Percentiles rank a stretch among this genome's conserved stretches.
Conservation (phyloP, 1,284 basidiomycete species). For the Microbotryum silenes-acaulis region DNA sequence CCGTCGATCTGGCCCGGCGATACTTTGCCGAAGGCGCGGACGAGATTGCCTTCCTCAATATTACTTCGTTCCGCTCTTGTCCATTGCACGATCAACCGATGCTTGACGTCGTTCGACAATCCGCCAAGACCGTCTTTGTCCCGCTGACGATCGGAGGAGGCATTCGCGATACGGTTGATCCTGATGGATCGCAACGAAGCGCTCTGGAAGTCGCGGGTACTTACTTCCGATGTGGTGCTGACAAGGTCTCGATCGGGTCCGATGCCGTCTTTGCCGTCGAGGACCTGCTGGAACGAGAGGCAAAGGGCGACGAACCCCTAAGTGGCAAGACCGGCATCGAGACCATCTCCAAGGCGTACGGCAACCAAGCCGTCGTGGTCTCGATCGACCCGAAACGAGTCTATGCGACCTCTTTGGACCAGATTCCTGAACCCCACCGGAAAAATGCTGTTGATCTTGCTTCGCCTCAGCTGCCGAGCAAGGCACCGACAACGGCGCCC, state of each 20-base stretch:
- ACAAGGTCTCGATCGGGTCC: constrained; percentile 94
- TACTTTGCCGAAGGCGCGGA: constrained; percentile 91
- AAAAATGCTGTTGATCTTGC: constrained; percentile 62
- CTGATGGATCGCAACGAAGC: constrained; percentile 76
- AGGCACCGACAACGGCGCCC: constrained; percentile 16
- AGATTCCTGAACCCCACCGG: constrained; percentile 52
- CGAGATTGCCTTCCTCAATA: constrained; percentile 95
- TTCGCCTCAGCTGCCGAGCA: constrained; percentile 40
- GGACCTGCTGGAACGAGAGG: constrained; percentile 49
- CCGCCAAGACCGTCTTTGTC: constrained; percentile 86
- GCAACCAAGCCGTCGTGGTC: constrained; percentile 95
- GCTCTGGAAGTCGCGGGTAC: constrained; percentile 91
- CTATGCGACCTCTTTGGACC: constrained; percentile 59
- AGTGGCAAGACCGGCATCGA: constrained; percentile 68
- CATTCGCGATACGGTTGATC: constrained; percentile 92
- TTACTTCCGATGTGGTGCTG: constrained; percentile 95
- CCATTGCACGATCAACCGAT: constrained; percentile 95
- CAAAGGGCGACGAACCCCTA: constrained; percentile 25
- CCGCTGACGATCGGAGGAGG: constrained; percentile 99
- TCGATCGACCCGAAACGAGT: constrained; percentile 90
- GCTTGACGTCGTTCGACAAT: constrained; percentile 85
- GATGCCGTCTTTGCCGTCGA: constrained; percentile 94
- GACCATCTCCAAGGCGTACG: constrained; percentile 82
- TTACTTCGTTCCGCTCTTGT: constrained; percentile 96
- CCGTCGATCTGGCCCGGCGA: constrained; percentile 77